Conservation (phyloP, 192 early-diverging fungal genomes). For the Pilaira anomala region DNA sequence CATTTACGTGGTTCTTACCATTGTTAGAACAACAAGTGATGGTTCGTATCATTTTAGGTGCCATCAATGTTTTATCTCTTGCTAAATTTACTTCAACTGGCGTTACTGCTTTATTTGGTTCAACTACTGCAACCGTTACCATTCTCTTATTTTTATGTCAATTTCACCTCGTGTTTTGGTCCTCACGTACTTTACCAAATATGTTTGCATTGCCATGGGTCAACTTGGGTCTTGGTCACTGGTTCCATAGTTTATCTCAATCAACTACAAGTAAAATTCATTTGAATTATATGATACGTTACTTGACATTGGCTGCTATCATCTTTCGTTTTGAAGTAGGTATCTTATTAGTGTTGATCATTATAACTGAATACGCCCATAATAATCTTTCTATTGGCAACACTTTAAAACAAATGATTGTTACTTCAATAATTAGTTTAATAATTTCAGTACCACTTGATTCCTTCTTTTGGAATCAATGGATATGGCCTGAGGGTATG, state of each 20-base stretch:
- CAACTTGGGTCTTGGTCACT: slow-evolving; percentile 27
- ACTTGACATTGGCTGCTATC: slow-evolving; percentile 40
- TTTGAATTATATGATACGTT: slow-evolving; percentile 43
- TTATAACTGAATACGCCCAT: slow-evolving; percentile 38
- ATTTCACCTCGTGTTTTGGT: slow-evolving; percentile 92
- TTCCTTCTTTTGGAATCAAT: slow-evolving; percentile 72
- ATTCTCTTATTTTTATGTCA: slow-evolving; percentile 59
- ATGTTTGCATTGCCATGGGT: slow-evolving; percentile 74
- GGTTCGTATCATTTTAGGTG: slow-evolving; percentile 49
- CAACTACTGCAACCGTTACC: slow-evolving; percentile 45
- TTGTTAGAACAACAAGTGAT: slow-evolving; percentile 11
- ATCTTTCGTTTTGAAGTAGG: slow-evolving; percentile 57
- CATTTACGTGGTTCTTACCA: neutral
- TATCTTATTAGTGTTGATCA: slow-evolving; percentile 39
- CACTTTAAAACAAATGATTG: slow-evolving; percentile 21
- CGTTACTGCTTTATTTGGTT: slow-evolving; percentile 58
- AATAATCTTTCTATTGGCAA: slow-evolving; percentile 2
- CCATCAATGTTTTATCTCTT: slow-evolving; percentile 50
- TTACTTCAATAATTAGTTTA: slow-evolving; percentile 30
- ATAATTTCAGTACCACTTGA: slow-evolving; percentile 57
- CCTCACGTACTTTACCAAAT: slow-evolving; percentile 83
- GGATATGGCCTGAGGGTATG: slow-evolving; percentile 68
- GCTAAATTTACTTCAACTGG: slow-evolving; percentile 46
- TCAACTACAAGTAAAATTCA: slow-evolving; percentile 6
- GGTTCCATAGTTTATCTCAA: slow-evolving; percentile 19